A percentile compares a stretch with the other conserved stretches of the same genome.
These are phyloP conservation scores for Ramaria sp. DNA, from an alignment of 768 basidiomycete species.

Conservation along the genomic window DNA sequence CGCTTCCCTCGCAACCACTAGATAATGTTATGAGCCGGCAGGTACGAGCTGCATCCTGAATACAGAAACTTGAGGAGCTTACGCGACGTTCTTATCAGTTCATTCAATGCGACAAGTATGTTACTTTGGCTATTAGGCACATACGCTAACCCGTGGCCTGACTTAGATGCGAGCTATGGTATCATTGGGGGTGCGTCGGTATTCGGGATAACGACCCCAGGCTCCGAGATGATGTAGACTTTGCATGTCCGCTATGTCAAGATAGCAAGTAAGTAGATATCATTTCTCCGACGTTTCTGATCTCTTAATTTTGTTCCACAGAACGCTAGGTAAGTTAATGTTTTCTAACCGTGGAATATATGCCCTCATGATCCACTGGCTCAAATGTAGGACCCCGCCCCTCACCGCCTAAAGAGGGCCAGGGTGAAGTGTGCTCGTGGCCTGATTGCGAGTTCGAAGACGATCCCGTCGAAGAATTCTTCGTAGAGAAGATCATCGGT, in stretches of 20 bases:
- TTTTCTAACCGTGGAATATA: neutral
- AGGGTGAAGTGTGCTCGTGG: neutral
- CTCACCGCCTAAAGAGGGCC: neutral
- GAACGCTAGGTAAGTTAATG: neutral
- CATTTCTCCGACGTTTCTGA: neutral
- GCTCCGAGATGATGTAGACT: slow-evolving; percentile 21
- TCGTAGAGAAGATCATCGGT: slow-evolving; percentile 3
- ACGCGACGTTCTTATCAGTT: slow-evolving; percentile 16
- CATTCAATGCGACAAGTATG: slow-evolving; percentile 25
- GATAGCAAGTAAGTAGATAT: neutral
- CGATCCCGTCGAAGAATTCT: neutral
- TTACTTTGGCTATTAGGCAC: no score
- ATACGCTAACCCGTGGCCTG: neutral
- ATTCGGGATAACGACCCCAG: slow-evolving; percentile 27
- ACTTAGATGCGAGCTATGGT: slow-evolving; percentile 34
- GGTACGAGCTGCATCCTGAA: neutral
- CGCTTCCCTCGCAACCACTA: no score
- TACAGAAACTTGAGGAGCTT: neutral
- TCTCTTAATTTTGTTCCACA: neutral
- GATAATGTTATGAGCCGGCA: neutral
- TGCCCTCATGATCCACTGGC: neutral
- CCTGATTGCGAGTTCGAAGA: neutral
- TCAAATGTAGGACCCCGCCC: neutral
- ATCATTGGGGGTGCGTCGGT: slow-evolving; percentile 42
- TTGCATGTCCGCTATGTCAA: slow-evolving; percentile 34